phyloP scores from a whole-genome alignment of 139 green algal genomes.

The Chlorella sp. region DNA sequence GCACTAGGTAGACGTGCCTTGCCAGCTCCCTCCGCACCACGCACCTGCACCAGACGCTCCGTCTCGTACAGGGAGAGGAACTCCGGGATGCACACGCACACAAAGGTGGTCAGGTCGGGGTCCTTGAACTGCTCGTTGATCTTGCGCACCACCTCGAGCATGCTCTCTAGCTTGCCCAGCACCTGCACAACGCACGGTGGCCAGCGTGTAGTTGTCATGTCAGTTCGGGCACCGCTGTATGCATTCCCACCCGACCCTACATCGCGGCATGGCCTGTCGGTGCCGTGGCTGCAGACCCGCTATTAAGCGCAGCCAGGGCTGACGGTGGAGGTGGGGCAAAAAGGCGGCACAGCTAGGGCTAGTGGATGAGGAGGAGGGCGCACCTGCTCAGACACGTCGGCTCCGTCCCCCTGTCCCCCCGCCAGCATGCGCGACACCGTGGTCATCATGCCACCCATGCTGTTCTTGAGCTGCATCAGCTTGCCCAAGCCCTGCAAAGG shows the following conservation, averaged over 20 bases:
- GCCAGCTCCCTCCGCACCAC: no score
- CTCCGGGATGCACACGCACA: conserved; percentile 97
- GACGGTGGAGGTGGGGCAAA: no score
- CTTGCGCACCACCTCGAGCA: conserved; percentile 42
- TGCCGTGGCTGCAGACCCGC: no score
- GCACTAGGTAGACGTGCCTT: no score
- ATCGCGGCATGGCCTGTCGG: no score
- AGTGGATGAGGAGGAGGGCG: no score
- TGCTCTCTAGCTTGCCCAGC: conserved; percentile 62
- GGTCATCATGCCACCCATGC: conserved; percentile 68
- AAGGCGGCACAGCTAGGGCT: no score
- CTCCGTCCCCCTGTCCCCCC: conserved; percentile 1
- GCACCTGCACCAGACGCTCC: conserved; percentile 91
- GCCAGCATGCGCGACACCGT: conserved; percentile 45
- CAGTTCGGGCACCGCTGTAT: no score
- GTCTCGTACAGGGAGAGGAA: conserved; percentile 98
- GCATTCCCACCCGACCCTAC: no score
- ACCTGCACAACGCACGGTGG: no score
- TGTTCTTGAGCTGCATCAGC: conserved; percentile 73
- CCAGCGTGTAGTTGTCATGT: no score
- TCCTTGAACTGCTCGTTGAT: conserved; percentile 85
- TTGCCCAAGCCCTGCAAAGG: conserved; percentile 66
- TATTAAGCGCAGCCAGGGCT: no score
- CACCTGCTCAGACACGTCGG: conserved; percentile 9
- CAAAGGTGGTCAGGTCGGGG: conserved; percentile 93